Evolutionary conservation across 768 basidiomycete species (phyloP), one percentile per base, ranked within the genome.

Genomic region (Tylopilus sp.): DNA sequence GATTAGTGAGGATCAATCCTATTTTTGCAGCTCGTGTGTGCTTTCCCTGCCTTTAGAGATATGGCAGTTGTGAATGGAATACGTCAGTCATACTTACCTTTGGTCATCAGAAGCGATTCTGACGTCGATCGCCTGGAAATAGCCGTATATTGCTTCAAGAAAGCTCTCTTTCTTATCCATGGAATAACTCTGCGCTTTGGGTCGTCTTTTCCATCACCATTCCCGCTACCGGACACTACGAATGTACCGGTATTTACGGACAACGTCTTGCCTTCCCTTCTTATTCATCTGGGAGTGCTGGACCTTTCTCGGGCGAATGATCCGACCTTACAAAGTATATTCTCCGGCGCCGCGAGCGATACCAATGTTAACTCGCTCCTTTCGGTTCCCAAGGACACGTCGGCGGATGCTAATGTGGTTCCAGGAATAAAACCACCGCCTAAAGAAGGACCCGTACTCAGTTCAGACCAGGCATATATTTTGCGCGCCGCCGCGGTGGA

Each of bases 131-230:
- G 21, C 39, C 21, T 41, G 46, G 33, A 40, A 39, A 50, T 31
- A 91, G 89, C 81, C n/a, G 75, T 92, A 21, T 94, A 91, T 69
- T 82, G 89, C 63, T 91, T 92, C 78, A 93, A 92, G 69, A 95
- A 94, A 63, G 91, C 88, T 2, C 73, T 95, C 28, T 91, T 91
- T 68, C 78, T 94, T 46, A 73, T 92, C 46, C 81, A 89, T 55
- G 83, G 82, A 22, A 69, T 94, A 45, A 70, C 68, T 22, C 66
- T 85, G 40, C 83, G 88, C 40, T 93, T 93, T 71, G 78, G 79
- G 44, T 69, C 78, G 7, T 63, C 72, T 40, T 69, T 76, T 11
- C 73, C 79, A 3, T 66, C 77, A 18, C 75, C 81, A 12, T 83
- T 90, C 60, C 81, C 82, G 23, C 67, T 88, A 15, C 87, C 85